Evolutionary conservation across 78 protist genomes (phyloP).

Genomic region (Polysphondylium violaceum): DNA sequence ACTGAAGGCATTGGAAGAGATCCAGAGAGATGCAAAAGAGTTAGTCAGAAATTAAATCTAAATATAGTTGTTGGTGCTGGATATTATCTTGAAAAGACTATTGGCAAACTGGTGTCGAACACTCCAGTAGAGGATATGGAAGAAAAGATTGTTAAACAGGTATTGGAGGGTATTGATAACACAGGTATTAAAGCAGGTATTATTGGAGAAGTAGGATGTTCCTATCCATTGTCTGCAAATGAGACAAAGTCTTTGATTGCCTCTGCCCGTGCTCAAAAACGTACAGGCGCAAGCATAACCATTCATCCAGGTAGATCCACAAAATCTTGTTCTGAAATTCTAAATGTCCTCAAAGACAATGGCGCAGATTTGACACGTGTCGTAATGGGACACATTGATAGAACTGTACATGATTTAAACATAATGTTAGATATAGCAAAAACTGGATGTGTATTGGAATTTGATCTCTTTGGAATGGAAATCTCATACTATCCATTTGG

Average conservation of each 20-base stretch:
- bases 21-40: background rate
- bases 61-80: slow-evolving; percentile 77
- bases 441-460: slow-evolving; percentile 63
- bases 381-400: slow-evolving; percentile 58
- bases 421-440: background rate
- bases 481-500: slow-evolving; percentile 64
- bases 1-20: slow-evolving; percentile 64
- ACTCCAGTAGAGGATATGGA: slow-evolving; percentile 46
- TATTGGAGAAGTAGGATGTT: slow-evolving; percentile 72
- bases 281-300: slow-evolving; percentile 44
- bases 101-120: background rate
- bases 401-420: slow-evolving; percentile 30
- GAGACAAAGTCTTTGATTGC: slow-evolving; percentile 56
- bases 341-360: slow-evolving; percentile 5
- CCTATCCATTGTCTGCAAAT: slow-evolving; percentile 28
- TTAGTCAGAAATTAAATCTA: background rate
- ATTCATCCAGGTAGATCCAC: slow-evolving; percentile 60
- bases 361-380: slow-evolving; percentile 47
- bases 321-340: slow-evolving; percentile 21
- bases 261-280: slow-evolving; percentile 50
- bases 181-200: slow-evolving; percentile 55
- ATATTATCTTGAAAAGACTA: slow-evolving; percentile 47
- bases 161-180: slow-evolving; percentile 36
- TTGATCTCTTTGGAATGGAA: slow-evolving; percentile 74
- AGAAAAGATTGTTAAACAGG: slow-evolving; percentile 50